Evolutionary conservation across 2,329 filamentous ascomycete species (phyloP), one percentile per base, ranked within the genome.

Genomic region (Fusarium sp.): DNA sequence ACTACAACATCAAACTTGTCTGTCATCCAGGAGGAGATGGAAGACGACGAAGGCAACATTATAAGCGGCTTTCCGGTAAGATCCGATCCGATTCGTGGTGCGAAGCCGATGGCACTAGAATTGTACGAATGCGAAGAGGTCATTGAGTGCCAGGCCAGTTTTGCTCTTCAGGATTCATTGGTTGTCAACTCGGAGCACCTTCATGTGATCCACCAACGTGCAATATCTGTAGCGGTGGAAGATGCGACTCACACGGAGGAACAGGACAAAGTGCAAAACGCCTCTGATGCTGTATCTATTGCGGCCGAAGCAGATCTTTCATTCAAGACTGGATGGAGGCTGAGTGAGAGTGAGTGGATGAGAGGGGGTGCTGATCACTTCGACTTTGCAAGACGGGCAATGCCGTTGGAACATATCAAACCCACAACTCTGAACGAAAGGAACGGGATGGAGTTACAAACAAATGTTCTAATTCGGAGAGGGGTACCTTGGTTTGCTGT

Each of bases 1-100:
- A 54, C 59, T 23, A 44, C 51, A 12, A 56, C 56, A 2, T 70
- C 68, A 30, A 46, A 63, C 9, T 63, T 72, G 6, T 66, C 71
- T 28, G 65, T 57, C 20, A 73, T 73, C 17, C 64, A 68, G 21
- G 71, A 73, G 48, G 67, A 70, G 28, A 42, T 52, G 19, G 66
- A 69, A n/a, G 47, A 63, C 10, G 40, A 52, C 9, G 65, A 66
- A 26, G 47, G 57, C 39, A 60, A 56, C 32, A 58, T 53, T 14
- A 48, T 54, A 24, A 56, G 42, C 23, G 52, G 32, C 20, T 56
- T 67, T 6, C 56, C 46, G 19, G 39, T 46, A 7, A 55, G 39
- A 43, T 53, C 55, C 15, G 59, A 62, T 24, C 62, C 61, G n/a
- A 45, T 52, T 46, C 55, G 20, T 6, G 24, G 38, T 12, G 12